Evolutionary conservation across 345 rosid genomes (phyloP).

Genomic region (Rhodomyrtus tomentosa): DNA sequence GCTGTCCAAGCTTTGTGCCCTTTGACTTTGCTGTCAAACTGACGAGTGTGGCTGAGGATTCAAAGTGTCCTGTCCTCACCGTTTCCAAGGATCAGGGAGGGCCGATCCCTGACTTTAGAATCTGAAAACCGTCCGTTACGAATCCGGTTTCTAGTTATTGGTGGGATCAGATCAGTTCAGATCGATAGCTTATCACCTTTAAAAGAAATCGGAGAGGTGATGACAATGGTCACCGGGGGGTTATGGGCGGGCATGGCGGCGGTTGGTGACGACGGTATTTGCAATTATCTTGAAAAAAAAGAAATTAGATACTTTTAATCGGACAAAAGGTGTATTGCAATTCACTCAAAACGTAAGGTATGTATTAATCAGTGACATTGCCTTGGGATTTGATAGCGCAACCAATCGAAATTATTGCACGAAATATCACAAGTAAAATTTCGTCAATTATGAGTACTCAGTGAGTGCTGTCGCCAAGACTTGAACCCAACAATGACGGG

Average conservation of each 20-base stretch:
- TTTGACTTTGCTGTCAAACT: no score
- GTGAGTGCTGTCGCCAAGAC: not conserved
- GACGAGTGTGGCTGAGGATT: no score
- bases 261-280: not conserved
- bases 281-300: not conserved
- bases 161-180: no score
- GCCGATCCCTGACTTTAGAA: no score
- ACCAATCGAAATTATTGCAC: not conserved
- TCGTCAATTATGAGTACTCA: not conserved
- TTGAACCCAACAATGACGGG: not conserved
- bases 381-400: not conserved
- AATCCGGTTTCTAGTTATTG: rapidly evolving
- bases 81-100: no score
- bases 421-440: not conserved
- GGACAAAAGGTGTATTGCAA: not conserved
- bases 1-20: no score
- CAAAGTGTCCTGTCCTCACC: no score
- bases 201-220: not conserved
- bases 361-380: not conserved
- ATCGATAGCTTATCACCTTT: no score
- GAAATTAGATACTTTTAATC: not conserved
- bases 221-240: not conserved
- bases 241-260: not conserved
- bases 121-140: no score
- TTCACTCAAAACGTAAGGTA: not conserved